Evolutionary conservation across 345 rosid genomes (phyloP), one percentile per base, ranked within the genome.

Genomic region (Eucalyptus erythrocorys): DNA sequence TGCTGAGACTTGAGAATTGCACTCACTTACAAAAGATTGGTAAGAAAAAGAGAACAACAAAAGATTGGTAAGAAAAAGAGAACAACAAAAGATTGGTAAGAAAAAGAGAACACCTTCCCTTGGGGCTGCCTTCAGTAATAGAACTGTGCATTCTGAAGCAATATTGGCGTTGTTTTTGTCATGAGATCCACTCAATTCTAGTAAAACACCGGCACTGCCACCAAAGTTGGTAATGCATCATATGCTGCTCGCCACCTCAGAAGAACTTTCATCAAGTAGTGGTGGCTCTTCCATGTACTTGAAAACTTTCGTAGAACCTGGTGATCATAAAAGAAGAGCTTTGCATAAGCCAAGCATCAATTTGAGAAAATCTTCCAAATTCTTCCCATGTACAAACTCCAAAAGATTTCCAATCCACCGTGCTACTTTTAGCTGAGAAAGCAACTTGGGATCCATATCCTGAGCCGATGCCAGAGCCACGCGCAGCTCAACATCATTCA

Each of bases 351-450:
- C 94, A 76, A 97, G 96, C 87, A 97, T 96, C 51, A 99, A 98
- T 88, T 96, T 98, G 6, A 97, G 95, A 91, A 96, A 96, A 91
- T 96, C 99, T 91, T 95, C 99, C 99, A 97, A 95, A 80, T 94
- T 97, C 92, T 94, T 97, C 19, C 95, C 95, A 86, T 89, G 91
- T 51, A 95, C 98, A 86, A 94, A 93, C 92, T 97, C 99, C 50
- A 48, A 48, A 48, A 48, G 50, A 6, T 1, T 48, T 48, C 50
- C 50, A 13, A 48, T 13, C 17, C 50, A 5, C 6, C 50, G 4
- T 48, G 4, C 50, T 48, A 48, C 50, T 48, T 48, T 48, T 2
- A 48, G 16, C 2, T 48, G 50, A 48, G 50, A 55, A 55, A 22
- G 27, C 61, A 55, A 22, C 27, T 55, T 22, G 61, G 30, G 61